Conservation (phyloP, 495 filamentous ascomycete species). For the Neurospora tetraspora region DNA sequence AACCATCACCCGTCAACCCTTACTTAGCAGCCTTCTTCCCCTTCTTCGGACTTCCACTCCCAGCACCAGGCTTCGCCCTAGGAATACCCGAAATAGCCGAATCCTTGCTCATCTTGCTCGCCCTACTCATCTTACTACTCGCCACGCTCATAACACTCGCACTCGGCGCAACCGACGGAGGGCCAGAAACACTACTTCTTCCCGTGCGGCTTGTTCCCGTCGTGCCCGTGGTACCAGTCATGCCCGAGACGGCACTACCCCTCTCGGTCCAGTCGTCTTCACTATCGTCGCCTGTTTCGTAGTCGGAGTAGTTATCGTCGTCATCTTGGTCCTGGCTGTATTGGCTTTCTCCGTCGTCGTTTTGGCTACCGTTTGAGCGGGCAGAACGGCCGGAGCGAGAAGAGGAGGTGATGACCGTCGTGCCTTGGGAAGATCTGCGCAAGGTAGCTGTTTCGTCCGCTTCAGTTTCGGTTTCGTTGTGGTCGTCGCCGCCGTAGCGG, state of each 20-base stretch:
- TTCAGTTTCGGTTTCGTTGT: conserved; percentile 1
- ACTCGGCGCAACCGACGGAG: not conserved
- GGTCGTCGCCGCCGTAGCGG: not conserved
- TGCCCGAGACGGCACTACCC: not conserved
- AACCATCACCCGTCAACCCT: not conserved
- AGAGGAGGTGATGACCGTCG: conserved; percentile 50
- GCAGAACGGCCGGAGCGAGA: not conserved
- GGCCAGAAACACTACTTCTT: not conserved
- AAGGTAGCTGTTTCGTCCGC: conserved; percentile 17
- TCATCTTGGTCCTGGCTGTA: not conserved
- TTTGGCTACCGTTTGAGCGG: not conserved
- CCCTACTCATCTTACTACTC: too few relatives aligned
- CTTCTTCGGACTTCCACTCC: not conserved
- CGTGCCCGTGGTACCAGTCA: conserved; percentile 36
- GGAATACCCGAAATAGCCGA: not conserved
- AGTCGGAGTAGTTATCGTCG: conserved; percentile 38
- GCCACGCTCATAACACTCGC: not conserved
- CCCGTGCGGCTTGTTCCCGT: conserved; percentile 8
- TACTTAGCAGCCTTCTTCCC: not conserved
- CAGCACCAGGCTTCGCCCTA: not conserved
- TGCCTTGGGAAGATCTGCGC: conserved; percentile 23
- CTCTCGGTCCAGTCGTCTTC: conserved; percentile 29
- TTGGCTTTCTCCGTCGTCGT: not conserved
- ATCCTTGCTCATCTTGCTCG: not conserved
- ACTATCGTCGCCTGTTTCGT: conserved; percentile 17